phyloP scores from a whole-genome alignment of 306 rosid species.

The Arachis stenosperma region DNA sequence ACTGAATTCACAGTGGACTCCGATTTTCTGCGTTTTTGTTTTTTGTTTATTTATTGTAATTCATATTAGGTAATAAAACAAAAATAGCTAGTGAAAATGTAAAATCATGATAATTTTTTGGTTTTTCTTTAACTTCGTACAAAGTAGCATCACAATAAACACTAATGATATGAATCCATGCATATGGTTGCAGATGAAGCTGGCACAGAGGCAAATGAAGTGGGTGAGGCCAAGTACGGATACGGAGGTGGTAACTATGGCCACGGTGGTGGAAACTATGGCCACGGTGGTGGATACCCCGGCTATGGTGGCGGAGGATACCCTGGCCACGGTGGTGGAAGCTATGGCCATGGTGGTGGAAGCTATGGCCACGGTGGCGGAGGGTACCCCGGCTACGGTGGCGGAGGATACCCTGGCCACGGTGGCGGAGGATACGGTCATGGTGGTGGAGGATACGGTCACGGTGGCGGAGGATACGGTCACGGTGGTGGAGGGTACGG shows the following conservation, averaged over 20 bases:
- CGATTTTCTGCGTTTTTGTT: too few relatives aligned
- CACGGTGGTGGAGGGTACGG: conserved; percentile 6
- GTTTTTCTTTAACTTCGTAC: too few relatives aligned
- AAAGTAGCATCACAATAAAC: too few relatives aligned
- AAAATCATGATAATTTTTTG: too few relatives aligned
- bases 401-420: conserved; percentile 13
- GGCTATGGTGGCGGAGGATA: too few relatives aligned
- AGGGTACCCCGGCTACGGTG: neutral
- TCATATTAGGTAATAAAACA: too few relatives aligned
- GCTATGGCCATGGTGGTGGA: neutral
- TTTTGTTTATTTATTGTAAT: too few relatives aligned
- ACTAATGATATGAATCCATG: too few relatives aligned
- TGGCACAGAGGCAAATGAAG: conserved; percentile 14
- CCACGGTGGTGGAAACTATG: neutral
- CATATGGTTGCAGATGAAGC: conserved; percentile 19
- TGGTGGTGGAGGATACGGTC: conserved; percentile 1
- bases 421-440: conserved; percentile 4
- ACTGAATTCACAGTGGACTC: too few relatives aligned
- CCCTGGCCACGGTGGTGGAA: neutral
- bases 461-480: conserved; percentile 11
- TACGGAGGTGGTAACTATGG: conserved; percentile 6
- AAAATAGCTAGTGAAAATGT: too few relatives aligned
- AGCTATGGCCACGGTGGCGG: neutral
- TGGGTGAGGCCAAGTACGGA: conserved; percentile 35
- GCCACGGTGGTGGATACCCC: neutral